Conservation (phyloP, 768 basidiomycete species). For the Serendipita sp. region DNA sequence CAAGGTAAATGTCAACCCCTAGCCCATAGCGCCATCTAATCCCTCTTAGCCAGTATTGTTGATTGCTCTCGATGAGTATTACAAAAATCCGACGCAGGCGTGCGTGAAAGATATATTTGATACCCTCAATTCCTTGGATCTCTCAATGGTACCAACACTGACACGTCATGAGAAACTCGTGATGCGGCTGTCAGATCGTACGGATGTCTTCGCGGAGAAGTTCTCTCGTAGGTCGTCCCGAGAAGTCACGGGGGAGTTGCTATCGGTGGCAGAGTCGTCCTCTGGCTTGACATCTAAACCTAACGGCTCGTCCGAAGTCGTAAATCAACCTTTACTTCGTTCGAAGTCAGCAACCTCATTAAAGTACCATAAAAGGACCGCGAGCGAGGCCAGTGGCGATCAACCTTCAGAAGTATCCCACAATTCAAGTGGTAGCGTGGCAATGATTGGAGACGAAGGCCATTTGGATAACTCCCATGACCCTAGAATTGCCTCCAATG, state of each 20-base stretch:
- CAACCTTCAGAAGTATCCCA: background rate
- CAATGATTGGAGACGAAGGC: conserved; percentile 71
- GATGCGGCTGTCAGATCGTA: conserved; percentile 77
- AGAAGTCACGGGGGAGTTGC: background rate
- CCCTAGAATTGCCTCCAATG: background rate
- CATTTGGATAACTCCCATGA: conserved; percentile 21
- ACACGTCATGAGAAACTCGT: conserved; percentile 73
- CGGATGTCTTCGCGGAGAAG: conserved; percentile 82
- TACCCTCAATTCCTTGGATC: conserved; percentile 81
- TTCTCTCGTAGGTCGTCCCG: conserved; percentile 25
- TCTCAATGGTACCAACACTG: conserved; percentile 59
- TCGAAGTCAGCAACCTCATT: background rate
- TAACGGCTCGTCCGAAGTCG: background rate
- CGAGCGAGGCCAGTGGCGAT: background rate
- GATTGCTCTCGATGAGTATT: conserved; percentile 91
- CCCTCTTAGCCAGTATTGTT: conserved; percentile 67
- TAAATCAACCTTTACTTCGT: background rate
- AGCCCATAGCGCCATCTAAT: background rate
- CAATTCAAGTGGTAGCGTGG: conserved; percentile 46
- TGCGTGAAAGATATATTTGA: conserved; percentile 83
- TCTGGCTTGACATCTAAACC: background rate
- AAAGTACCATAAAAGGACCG: background rate
- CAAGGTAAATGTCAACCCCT: conserved; percentile 38
- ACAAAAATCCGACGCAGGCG: conserved; percentile 72
- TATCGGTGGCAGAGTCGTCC: background rate